phyloP scores from a whole-genome alignment of 148 eudicot genomes.

The Heliamphora exappendiculata region DNA sequence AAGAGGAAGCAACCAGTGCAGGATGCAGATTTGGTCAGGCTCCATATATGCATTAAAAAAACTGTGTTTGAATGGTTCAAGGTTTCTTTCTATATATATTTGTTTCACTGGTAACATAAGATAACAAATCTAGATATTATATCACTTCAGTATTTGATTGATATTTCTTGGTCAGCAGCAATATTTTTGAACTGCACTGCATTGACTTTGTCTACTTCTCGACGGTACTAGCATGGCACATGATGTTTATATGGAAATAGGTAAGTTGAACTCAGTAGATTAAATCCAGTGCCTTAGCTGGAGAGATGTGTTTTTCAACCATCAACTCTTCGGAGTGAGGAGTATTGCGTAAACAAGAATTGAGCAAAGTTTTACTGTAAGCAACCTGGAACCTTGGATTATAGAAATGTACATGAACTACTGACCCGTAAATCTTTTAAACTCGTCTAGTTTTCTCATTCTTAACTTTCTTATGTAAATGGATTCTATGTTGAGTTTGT shows the following conservation, averaged over 20 bases:
- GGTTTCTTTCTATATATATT: background rate
- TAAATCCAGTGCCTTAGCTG: background rate
- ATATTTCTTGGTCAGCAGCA: background rate
- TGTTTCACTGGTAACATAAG: too few species aligned
- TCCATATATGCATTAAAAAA: background rate
- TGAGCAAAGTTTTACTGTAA: too few species aligned
- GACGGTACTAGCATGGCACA: background rate
- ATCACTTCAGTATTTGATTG: background rate
- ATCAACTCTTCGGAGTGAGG: background rate
- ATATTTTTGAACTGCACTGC: background rate
- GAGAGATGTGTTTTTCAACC: background rate
- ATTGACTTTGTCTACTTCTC: background rate
- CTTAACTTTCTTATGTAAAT: background rate
- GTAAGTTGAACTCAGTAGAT: background rate
- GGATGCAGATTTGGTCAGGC: conserved; percentile 8
- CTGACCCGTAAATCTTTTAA: background rate
- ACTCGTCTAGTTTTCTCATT: background rate
- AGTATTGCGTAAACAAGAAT: too few species aligned
- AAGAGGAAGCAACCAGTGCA: background rate
- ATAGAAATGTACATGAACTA: background rate
- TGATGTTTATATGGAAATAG: background rate
- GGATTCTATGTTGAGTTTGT: background rate
- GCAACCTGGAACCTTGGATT: too few species aligned
- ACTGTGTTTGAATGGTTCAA: background rate
- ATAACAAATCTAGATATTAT: background rate